Evolutionary conservation across 176 grass and related monocot genomes (phyloP).

Genomic region (Chloris gayana): DNA sequence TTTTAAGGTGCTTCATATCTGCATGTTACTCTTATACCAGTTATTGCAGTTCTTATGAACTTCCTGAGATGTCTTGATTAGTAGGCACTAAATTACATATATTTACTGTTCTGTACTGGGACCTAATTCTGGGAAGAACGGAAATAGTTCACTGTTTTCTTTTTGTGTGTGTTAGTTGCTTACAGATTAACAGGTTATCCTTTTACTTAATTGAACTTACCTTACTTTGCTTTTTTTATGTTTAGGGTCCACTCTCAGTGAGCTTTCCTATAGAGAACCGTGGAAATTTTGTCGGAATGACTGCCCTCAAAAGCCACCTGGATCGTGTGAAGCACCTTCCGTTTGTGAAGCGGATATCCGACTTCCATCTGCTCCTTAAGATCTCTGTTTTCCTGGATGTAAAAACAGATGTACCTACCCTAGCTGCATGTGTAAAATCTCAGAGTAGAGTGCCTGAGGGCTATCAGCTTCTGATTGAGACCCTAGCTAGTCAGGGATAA

Average conservation of each 20-base stretch:
- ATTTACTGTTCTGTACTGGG: background rate
- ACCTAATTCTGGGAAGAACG: background rate
- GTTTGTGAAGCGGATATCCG: slow-evolving; percentile 82
- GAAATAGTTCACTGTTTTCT: background rate
- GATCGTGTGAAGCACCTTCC: slow-evolving; percentile 66
- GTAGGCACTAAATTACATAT: background rate
- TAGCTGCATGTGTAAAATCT: slow-evolving; percentile 62
- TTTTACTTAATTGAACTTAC: background rate
- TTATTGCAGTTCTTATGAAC: background rate
- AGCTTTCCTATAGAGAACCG: slow-evolving; percentile 84
- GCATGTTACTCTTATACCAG: background rate
- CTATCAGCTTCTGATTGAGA: slow-evolving; percentile 86
- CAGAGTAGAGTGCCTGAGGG: slow-evolving; percentile 73
- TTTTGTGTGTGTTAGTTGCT: background rate
- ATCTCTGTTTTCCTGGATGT: slow-evolving; percentile 63
- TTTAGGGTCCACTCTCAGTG: slow-evolving; percentile 68
- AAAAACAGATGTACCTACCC: slow-evolving; percentile 66
- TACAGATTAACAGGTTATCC: background rate
- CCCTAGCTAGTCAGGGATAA: slow-evolving; percentile 61
- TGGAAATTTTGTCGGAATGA: slow-evolving; percentile 38
- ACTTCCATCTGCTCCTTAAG: slow-evolving; percentile 88
- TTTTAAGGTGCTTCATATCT: background rate
- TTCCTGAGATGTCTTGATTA: background rate
- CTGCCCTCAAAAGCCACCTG: slow-evolving; percentile 61
- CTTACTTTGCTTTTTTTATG: background rate